Percentiles rank a stretch among this genome's conserved stretches.
These are phyloP conservation scores for Eucalyptus tenuipes DNA, from an alignment of 345 rosid genomes.

Conservation along the genomic window DNA sequence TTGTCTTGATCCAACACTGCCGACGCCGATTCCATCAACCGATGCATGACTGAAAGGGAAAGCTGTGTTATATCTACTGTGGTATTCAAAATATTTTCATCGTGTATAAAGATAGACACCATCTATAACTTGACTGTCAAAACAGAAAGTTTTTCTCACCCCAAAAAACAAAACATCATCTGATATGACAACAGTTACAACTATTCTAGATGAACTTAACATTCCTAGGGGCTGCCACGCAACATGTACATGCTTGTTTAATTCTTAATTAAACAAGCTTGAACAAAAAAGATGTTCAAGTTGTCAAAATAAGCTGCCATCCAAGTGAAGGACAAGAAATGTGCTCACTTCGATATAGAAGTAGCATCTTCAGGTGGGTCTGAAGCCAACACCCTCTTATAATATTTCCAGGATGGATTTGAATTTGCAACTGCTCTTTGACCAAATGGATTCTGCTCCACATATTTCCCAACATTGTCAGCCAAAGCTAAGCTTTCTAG, in stretches of 20 bases:
- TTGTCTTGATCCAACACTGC: slow-evolving; percentile 23
- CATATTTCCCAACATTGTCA: slow-evolving; percentile 43
- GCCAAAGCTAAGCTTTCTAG: slow-evolving; percentile 53
- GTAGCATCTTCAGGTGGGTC: not conserved
- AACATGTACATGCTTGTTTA: not conserved
- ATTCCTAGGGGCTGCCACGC: not conserved
- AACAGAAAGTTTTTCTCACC: not conserved
- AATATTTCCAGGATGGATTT: slow-evolving; percentile 43
- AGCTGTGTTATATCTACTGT: slow-evolving; percentile 2
- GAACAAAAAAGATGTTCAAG: not conserved
- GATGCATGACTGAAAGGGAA: slow-evolving; percentile 10
- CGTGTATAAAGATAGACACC: not conserved
- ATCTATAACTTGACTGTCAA: not conserved
- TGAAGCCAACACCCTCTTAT: slow-evolving; percentile 18
- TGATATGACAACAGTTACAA: not conserved
- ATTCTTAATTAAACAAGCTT: not conserved
- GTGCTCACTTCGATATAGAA: not conserved
- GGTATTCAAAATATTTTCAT: not conserved
- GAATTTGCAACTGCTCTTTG: slow-evolving; percentile 52
- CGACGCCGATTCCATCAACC: slow-evolving; percentile 10
- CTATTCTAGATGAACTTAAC: not conserved
- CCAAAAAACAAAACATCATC: not conserved
- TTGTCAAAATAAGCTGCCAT: not conserved
- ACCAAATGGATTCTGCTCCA: slow-evolving; percentile 66
- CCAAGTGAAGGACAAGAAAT: not conserved